Percentiles rank a stretch among this genome's conserved stretches.
Evolutionary conservation across 306 rosid genomes (phyloP).

Genomic region (Herpetospermum pedunculosum): DNA sequence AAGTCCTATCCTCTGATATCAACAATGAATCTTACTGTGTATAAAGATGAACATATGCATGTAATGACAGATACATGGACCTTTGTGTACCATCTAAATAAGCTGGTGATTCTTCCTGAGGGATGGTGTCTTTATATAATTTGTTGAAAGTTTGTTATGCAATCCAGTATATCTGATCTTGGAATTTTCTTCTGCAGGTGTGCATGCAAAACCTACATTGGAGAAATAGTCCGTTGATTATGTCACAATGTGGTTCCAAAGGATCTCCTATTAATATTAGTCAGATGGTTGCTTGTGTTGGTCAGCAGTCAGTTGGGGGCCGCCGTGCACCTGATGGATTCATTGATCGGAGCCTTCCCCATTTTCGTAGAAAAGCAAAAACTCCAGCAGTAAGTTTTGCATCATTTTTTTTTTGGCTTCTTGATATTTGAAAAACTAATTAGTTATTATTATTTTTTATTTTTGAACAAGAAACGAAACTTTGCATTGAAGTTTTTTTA

Average conservation of each 20-base stretch:
- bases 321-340: slow-evolving; percentile 92
- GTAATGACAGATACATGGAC: neutral
- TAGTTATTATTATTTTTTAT: neutral
- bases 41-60: neutral
- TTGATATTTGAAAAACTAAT: neutral
- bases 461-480: neutral
- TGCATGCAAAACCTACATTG: slow-evolving; percentile 80
- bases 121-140: neutral
- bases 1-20: neutral
- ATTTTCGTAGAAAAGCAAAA: slow-evolving; percentile 59
- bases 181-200: slow-evolving; percentile 27
- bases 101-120: neutral
- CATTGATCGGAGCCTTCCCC: slow-evolving; percentile 95
- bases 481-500: neutral
- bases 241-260: slow-evolving; percentile 98
- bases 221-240: slow-evolving; percentile 97
- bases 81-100: neutral
- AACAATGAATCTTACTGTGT: neutral
- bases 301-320: slow-evolving; percentile 91
- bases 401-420: neutral
- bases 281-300: slow-evolving; percentile 96
- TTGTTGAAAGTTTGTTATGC: neutral
- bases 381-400: slow-evolving; percentile 65
- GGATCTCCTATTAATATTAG: slow-evolving; percentile 88
- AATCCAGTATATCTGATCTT: neutral